Base-by-base conservation (phyloP, 352 stramenopile genomes). In the Phytophthora megakarya region DNA sequence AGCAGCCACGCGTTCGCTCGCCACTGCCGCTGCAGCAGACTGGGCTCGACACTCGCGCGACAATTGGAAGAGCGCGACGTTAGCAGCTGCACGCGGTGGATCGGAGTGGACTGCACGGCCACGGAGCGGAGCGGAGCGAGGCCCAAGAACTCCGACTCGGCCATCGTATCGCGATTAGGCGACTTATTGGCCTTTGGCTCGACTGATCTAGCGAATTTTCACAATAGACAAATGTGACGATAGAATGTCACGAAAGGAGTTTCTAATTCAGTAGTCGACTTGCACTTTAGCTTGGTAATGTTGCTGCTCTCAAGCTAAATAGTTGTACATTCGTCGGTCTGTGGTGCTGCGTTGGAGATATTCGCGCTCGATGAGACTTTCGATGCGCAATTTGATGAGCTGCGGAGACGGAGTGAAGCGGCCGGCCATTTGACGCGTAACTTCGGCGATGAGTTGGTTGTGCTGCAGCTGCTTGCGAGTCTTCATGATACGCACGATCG, bases 281-380 rank as follows among this genome's bases (percentile, higher is more conserved):
- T n/a, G n/a, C n/a, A n/a, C n/a, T n/a, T n/a, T n/a, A n/a, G n/a
- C n/a, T n/a, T n/a, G n/a, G n/a, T n/a, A n/a, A n/a, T n/a, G 49
- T 32, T 21, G 35, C 26, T 39, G 13, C 19, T 21, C 25, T 87
- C 88, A 99, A 37, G 97, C 97, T 75, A 99, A 89, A 86, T 99
- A 99, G 56, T 94, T 96, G 88, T 99, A 99, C 44, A 98, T 71
- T 23, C 88, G 82, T 64, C 91, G 88, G 70, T 99, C 96, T 43
- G 89, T 73, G 22, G 92, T 70, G 61, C 93, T 94, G 40, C 97
- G 92, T 70, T 99, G 94, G 39, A 99, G 79, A 77, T 99, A 99
- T 75, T 99, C 98, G 50, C 98, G 88, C 70, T 99, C 97, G 64
- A 99, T 99, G 16, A 99, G 86, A 63, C 90, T 98, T 76, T 99